Evolutionary conservation across 2,329 filamentous ascomycete species (phyloP).

Genomic region (Hypoxylon sp.): DNA sequence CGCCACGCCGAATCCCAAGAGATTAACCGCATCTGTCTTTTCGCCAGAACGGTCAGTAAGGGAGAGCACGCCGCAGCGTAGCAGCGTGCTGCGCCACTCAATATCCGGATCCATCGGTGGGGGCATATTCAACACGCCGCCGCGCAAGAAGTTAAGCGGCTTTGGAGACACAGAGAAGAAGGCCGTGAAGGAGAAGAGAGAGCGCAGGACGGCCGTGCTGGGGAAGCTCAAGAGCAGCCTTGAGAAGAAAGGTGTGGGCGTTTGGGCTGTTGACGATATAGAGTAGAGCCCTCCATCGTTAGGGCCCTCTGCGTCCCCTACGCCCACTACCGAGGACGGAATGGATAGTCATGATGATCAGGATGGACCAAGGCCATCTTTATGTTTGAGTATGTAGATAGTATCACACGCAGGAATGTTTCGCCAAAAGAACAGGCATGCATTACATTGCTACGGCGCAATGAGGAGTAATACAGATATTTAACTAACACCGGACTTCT

Average conservation of each 20-base stretch:
- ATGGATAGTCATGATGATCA: not conserved
- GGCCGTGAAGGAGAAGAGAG: slow-evolving; percentile 67
- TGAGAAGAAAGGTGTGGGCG: slow-evolving; percentile 64
- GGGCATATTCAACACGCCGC: slow-evolving; percentile 60
- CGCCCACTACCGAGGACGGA: not conserved
- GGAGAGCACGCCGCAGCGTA: slow-evolving; percentile 56
- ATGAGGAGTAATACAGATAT: not conserved
- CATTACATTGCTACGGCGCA: slow-evolving; percentile 9
- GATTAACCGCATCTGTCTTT: slow-evolving; percentile 49
- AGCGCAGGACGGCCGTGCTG: slow-evolving; percentile 67
- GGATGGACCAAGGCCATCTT: not conserved
- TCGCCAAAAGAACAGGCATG: slow-evolving; percentile 11
- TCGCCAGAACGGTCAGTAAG: slow-evolving; percentile 59
- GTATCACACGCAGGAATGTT: slow-evolving; percentile 8
- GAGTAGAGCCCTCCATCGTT: slow-evolving; percentile 54
- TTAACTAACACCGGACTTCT: not conserved
- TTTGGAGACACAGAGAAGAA: slow-evolving; percentile 73
- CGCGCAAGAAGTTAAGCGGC: slow-evolving; percentile 73
- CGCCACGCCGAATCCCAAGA: slow-evolving; percentile 55
- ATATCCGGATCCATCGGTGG: slow-evolving; percentile 59
- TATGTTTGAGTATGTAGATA: slow-evolving; percentile 17
- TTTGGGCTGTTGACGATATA: slow-evolving; percentile 66
- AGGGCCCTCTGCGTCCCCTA: not conserved
- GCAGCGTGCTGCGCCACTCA: slow-evolving; percentile 59
- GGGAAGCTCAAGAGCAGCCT: slow-evolving; percentile 66